These are phyloP conservation scores for Phytophthora cactorum DNA, from an alignment of 352 stramenopile species.

Conservation along the genomic window DNA sequence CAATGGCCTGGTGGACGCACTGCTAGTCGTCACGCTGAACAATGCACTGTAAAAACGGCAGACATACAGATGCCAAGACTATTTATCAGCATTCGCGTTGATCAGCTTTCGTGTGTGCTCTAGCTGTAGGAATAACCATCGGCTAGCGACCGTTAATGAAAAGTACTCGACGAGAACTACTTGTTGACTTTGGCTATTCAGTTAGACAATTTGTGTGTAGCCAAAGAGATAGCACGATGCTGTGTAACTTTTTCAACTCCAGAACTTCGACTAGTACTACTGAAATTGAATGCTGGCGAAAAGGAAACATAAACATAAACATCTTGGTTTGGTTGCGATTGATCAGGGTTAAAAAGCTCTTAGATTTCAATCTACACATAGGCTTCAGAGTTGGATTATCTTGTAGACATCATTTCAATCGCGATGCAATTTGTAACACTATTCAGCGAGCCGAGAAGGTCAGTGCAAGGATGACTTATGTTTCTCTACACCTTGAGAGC, in stretches of 20 bases:
- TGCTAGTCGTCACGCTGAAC: constrained; percentile 39
- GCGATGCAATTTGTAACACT: constrained; percentile 1
- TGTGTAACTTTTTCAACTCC: too few relatives aligned
- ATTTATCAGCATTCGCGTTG: constrained; percentile 21
- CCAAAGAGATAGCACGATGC: too few relatives aligned
- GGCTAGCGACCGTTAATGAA: neutral
- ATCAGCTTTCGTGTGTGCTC: neutral
- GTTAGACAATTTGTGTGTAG: too few relatives aligned
- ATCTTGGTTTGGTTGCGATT: constrained; percentile 32
- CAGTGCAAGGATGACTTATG: constrained; percentile 81
- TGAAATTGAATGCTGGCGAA: too few relatives aligned
- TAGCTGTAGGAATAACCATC: neutral
- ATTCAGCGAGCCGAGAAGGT: constrained; percentile 43
- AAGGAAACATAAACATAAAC: too few relatives aligned
- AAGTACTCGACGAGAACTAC: neutral
- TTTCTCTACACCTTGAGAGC: constrained; percentile 58
- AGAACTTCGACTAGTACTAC: too few relatives aligned
- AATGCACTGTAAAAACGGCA: constrained; percentile 19
- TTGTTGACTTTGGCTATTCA: too few relatives aligned
- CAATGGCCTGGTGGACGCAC: constrained; percentile 36
- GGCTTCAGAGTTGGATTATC: constrained; percentile 89
- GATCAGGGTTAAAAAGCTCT: constrained; percentile 90
- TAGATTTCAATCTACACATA: constrained; percentile 74
- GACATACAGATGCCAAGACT: constrained; percentile 2
- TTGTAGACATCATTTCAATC: constrained; percentile 75